These are phyloP conservation scores for Geotrichum aggregatum DNA, from an alignment of 1,139 yeast species.

Conservation along the genomic window DNA sequence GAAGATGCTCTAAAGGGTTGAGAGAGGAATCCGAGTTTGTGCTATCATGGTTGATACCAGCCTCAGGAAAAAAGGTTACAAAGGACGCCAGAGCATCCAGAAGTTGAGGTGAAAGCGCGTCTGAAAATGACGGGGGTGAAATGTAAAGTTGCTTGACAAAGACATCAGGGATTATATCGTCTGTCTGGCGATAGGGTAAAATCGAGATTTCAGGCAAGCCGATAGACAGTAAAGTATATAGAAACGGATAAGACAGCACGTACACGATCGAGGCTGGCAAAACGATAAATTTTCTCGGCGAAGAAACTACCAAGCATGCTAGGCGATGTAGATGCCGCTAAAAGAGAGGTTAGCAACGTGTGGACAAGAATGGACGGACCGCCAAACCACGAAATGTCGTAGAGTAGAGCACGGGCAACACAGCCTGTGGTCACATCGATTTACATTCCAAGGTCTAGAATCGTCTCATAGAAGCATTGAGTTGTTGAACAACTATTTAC, in stretches of 20 bases:
- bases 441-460: too few relatives aligned
- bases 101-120: slow-evolving; percentile 8
- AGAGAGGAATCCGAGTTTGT: not conserved
- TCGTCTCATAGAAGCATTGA: too few relatives aligned
- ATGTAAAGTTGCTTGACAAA: slow-evolving; percentile 38
- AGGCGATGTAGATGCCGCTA: slow-evolving; percentile 20
- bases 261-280: slow-evolving; percentile 50
- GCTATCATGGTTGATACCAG: not conserved
- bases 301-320: slow-evolving; percentile 13
- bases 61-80: slow-evolving; percentile 7
- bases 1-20: not conserved
- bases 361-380: not conserved
- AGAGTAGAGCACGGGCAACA: too few relatives aligned
- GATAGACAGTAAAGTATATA: slow-evolving; percentile 37
- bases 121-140: slow-evolving; percentile 30
- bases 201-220: slow-evolving; percentile 21
- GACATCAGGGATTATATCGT: slow-evolving; percentile 21
- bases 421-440: too few relatives aligned
- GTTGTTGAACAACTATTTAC: not conserved
- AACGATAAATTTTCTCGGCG: slow-evolving; percentile 46
- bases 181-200: slow-evolving; percentile 13
- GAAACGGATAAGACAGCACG: slow-evolving; percentile 49
- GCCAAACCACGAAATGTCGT: too few relatives aligned
- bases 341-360: not conserved
- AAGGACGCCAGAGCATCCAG: slow-evolving; percentile 17